phyloP scores from a whole-genome alignment of 208 protist genomes.

The Angomonas ambiguus region DNA sequence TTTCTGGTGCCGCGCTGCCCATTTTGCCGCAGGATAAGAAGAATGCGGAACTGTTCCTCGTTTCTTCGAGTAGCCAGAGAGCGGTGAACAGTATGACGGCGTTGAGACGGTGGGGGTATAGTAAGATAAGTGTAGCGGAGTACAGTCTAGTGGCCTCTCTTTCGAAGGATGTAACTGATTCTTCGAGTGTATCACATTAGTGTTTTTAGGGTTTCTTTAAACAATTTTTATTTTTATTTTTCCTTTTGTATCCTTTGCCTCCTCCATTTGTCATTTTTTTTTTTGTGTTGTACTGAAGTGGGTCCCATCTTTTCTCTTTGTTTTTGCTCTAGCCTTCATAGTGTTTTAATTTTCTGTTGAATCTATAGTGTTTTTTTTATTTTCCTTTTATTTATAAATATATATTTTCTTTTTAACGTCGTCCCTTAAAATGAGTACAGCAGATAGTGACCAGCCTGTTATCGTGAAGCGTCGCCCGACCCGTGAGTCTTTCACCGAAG shows the following conservation, averaged over 20 bases:
- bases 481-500: background rate
- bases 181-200: background rate
- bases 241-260: conserved; percentile 4
- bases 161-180: conserved; percentile 8
- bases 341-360: background rate
- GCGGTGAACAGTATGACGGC: conserved; percentile 49
- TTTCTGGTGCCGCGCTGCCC: conserved; percentile 64
- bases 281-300: background rate
- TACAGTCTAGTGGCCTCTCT: conserved; percentile 24
- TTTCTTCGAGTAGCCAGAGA: conserved; percentile 37
- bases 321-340: too few relatives aligned
- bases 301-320: too few relatives aligned
- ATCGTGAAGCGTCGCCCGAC: background rate
- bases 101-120: conserved; percentile 74
- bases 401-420: background rate
- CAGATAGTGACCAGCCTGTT: background rate
- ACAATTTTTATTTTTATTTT: conserved; percentile 1
- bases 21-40: conserved; percentile 54
- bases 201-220: conserved; percentile 5
- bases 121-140: conserved; percentile 36
- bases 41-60: conserved; percentile 50
- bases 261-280: background rate
- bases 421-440: background rate
- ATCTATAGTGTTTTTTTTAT: conserved; percentile 5
- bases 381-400: conserved; percentile 8